Percentiles rank a stretch among this genome's conserved stretches.
Evolutionary conservation across 192 early-diverging fungal genomes (phyloP).

Genomic region (Blastocladiella britannica): DNA sequence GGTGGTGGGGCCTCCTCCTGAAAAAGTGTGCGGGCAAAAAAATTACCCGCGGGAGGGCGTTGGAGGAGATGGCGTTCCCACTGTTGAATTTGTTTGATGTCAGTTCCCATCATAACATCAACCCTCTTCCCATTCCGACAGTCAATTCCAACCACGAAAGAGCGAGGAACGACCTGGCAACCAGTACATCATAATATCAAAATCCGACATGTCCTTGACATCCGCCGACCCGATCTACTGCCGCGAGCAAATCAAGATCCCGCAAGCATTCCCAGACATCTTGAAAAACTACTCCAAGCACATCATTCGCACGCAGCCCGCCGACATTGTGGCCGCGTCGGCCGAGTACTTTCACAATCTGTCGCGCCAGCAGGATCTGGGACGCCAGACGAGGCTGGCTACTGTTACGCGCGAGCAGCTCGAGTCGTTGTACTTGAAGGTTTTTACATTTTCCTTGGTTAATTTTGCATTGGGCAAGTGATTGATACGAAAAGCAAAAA

Average conservation of each 20-base stretch:
- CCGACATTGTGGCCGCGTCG: conserved; percentile 18
- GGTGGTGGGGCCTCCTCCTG: too few relatives aligned
- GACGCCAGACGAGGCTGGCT: conserved; percentile 11
- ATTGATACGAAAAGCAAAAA: background rate
- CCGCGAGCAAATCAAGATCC: conserved; percentile 30
- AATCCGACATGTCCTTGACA: too few relatives aligned
- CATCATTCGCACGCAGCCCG: conserved; percentile 23
- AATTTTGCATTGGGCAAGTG: background rate
- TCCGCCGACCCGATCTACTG: conserved; percentile 20
- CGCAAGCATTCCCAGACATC: conserved; percentile 28
- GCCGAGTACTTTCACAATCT: conserved; percentile 13
- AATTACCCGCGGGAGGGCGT: too few relatives aligned
- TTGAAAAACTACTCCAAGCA: conserved; percentile 30
- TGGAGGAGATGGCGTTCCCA: too few relatives aligned
- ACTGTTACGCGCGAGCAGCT: conserved; percentile 10
- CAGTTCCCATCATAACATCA: too few relatives aligned
- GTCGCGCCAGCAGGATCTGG: conserved; percentile 8
- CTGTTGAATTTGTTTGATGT: too few relatives aligned
- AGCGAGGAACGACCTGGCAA: too few relatives aligned
- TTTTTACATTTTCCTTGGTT: background rate
- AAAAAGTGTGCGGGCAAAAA: too few relatives aligned
- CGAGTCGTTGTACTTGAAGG: conserved; percentile 20
- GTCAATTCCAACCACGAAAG: too few relatives aligned
- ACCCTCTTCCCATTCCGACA: too few relatives aligned
- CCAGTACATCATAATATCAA: too few relatives aligned